Percentiles rank a stretch among this genome's conserved stretches.
phyloP scores from a whole-genome alignment of 352 stramenopile genomes.

The Peronospora farinosa region DNA sequence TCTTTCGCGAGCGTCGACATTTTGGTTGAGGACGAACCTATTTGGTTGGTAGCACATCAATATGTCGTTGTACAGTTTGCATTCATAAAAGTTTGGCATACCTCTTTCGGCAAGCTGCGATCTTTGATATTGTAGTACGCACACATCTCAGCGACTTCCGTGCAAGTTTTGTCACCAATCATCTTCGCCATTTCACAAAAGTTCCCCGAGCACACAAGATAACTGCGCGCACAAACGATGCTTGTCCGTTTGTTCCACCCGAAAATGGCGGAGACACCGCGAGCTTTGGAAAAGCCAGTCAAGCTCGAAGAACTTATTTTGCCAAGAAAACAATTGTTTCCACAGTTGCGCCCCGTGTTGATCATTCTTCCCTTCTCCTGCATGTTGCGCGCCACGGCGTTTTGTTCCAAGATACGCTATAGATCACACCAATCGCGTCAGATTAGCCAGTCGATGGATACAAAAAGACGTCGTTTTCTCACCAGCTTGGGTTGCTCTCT shows the following conservation, averaged over 20 bases:
- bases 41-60: slow-evolving; percentile 2
- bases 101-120: slow-evolving; percentile 39
- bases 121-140: slow-evolving; percentile 64
- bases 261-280: slow-evolving; percentile 42
- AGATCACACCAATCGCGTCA: slow-evolving; percentile 5
- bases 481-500: slow-evolving; percentile 53
- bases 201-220: slow-evolving; percentile 65
- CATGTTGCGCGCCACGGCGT: slow-evolving; percentile 40
- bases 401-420: slow-evolving; percentile 58
- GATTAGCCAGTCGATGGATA: slow-evolving; percentile 1
- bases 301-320: slow-evolving; percentile 28
- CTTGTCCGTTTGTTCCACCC: slow-evolving; percentile 42
- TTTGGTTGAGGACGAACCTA: slow-evolving; percentile 26
- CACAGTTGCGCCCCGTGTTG: slow-evolving; percentile 62
- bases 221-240: slow-evolving; percentile 50
- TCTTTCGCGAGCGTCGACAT: slow-evolving; percentile 40
- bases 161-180: slow-evolving; percentile 58
- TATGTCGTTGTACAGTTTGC: slow-evolving; percentile 1
- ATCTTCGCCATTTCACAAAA: slow-evolving; percentile 73
- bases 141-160: slow-evolving; percentile 71
- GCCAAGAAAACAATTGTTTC: slow-evolving; percentile 68
- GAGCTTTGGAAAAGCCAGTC: slow-evolving; percentile 44
- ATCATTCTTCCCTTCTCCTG: slow-evolving; percentile 37
- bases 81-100: slow-evolving; percentile 7
- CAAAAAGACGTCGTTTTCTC: not conserved